Conservation (phyloP, 257 asterid species). For the Rubia yunnanensis region DNA sequence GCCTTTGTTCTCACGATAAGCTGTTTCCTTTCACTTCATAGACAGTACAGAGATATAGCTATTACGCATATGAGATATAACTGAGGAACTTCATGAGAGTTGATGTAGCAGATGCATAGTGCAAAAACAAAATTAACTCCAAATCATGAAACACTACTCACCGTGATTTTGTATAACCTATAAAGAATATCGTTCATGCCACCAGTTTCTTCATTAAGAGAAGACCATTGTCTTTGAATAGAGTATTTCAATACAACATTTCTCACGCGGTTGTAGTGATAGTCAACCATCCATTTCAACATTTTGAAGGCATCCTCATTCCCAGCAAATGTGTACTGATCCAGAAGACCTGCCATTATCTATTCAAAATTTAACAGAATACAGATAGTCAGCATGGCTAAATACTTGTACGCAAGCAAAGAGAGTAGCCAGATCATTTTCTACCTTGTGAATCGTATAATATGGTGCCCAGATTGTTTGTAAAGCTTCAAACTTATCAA, state of each 20-base stretch:
- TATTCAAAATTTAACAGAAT: conserved; percentile 10
- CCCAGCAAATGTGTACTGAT: conserved; percentile 65
- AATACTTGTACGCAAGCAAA: not conserved
- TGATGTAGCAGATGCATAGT: not conserved
- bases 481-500: conserved; percentile 70
- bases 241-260: conserved; percentile 60
- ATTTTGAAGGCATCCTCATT: conserved; percentile 57
- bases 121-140: not conserved
- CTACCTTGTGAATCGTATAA: conserved; percentile 89
- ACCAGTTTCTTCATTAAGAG: conserved; percentile 85
- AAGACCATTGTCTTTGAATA: conserved; percentile 57
- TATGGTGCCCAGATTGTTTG: conserved; percentile 83
- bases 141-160: conserved; percentile 14
- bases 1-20: not conserved
- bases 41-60: not conserved
- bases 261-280: conserved; percentile 76
- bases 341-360: conserved; percentile 90
- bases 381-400: not conserved
- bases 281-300: conserved; percentile 68
- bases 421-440: not conserved
- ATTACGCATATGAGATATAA: not conserved
- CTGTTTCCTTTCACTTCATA: not conserved
- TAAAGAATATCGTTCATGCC: conserved; percentile 97
- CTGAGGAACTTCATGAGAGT: not conserved
- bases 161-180: conserved; percentile 60